Base-by-base conservation (phyloP, 1,139 yeast species). In the Wickerhamomyces sp. region DNA sequence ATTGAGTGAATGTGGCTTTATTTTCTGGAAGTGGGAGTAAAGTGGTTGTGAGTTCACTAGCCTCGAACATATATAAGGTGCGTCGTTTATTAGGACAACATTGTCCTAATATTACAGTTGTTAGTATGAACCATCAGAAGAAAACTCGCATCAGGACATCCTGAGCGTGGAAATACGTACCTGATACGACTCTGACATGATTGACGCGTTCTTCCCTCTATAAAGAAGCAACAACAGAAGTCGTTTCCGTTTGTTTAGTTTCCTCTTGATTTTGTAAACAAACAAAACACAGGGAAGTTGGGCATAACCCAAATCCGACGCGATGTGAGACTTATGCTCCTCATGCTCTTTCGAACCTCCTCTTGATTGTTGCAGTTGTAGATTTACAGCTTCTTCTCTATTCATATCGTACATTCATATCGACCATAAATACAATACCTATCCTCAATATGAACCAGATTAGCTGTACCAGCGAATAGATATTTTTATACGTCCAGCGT, bases 1-100 rank as follows among this genome's bases (percentile, higher is more conserved):
- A 37, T 68, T 68, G 40, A 79, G 56, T 5, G 80, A 73, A 45
- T 66, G 67, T 4, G 80, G 73, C 45, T 66, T 68, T 36, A 67
- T 58, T 54, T 66, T 66, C 14, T 63, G 63, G 27, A 52, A 45
- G 9, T 57, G 51, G 14, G 58, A 53, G 18, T 60, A 61, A 2
- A 59, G 49, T n/a, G 69, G 70, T 41, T 65, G 69, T 36, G 52
- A 56, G 47, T 65, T 67, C 32, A 59, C 64, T 43, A 59, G 44
- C 23, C 65, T 57, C 10, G 62, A 37, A 31, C 55, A 42, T 10
- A 56, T 34, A 30, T 45, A 43, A 3, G 52, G 43, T 35, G 41
- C 46, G 14, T 48, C 48, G 10, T 39, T 41, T 6, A 39, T 15
- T 10, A 54, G 39, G 35, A 38, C 44, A 15, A 52, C 54, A 9